Evolutionary conservation across 306 rosid species (phyloP), one percentile per base, ranked within the genome.

Genomic region (Sindora glabra): DNA sequence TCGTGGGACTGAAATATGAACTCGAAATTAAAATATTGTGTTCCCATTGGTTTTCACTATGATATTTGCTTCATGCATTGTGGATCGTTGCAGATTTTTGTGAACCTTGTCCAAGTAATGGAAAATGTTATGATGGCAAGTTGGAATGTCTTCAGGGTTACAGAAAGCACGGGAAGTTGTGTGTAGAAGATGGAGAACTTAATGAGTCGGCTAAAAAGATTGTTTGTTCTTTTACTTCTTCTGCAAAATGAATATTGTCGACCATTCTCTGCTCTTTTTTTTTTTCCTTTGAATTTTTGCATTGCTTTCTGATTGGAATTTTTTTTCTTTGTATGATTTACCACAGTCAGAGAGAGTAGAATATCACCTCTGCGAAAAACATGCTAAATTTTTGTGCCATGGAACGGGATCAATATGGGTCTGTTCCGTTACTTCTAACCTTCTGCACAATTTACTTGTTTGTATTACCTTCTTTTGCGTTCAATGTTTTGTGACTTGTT

Each of bases 81-180:
- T 29, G 10, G 17, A 61, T 62, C 13, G 15, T 56, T 57, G 21
- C 92, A 88, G 95, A 81, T 79, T 49, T 29, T 70, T 91, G 96
- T 68, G 85, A 79, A 70, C 88, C 95, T 74, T 91, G 95, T 74
- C 95, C 98, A 17, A 81, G 60, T 73, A 79, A 88, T 65, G 98
- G 96, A 60, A 81, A 52, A 47, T 91, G 95, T 54, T 32, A 49
- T 8, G 59, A 63, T 74, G 95, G 92, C 59, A 68, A 77, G 54
- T 62, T 91, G 75, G 76, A 91, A 47, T 91, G 98, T 50, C 41
- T 63, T 52, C 71, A 49, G 24, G 98, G 98, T 57, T 83, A 83
- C 72, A 79, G 61, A 38, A 70, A 61, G 88, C 83, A 56, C 11
- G 83, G 90, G 8, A 88, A 66, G 54, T 57, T 81, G 51, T 91